Evolutionary conservation across 2,329 filamentous ascomycete species (phyloP).

Genomic region (Fusarium subglutinans): DNA sequence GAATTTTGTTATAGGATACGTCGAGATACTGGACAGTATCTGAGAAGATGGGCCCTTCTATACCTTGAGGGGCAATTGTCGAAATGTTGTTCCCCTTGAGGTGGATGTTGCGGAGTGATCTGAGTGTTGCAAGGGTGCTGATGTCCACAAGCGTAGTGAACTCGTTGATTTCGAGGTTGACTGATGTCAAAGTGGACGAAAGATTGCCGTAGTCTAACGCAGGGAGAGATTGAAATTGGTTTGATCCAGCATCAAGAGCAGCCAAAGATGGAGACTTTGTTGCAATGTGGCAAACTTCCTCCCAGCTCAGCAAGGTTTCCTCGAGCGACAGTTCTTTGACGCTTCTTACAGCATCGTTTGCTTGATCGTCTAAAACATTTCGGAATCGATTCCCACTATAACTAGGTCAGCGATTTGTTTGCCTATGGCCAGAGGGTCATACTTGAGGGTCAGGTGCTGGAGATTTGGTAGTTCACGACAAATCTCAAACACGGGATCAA

Average conservation of each 20-base stretch:
- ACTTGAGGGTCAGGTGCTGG: slow-evolving; percentile 76
- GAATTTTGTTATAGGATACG: slow-evolving; percentile 75
- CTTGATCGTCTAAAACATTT: slow-evolving; percentile 49
- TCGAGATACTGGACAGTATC: slow-evolving; percentile 71
- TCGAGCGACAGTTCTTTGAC: slow-evolving; percentile 72
- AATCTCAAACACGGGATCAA: slow-evolving; percentile 74
- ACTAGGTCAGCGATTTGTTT: slow-evolving; percentile 23
- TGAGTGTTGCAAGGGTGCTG: slow-evolving; percentile 60
- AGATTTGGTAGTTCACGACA: slow-evolving; percentile 75
- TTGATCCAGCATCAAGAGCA: slow-evolving; percentile 63
- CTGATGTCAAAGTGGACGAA: slow-evolving; percentile 63
- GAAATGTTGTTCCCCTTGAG: slow-evolving; percentile 82
- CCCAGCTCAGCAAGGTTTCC: slow-evolving; percentile 73
- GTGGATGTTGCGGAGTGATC: slow-evolving; percentile 66
- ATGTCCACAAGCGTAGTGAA: slow-evolving; percentile 70
- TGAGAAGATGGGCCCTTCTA: slow-evolving; percentile 59
- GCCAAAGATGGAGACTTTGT: slow-evolving; percentile 63
- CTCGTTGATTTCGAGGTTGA: slow-evolving; percentile 78
- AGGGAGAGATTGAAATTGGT: slow-evolving; percentile 65
- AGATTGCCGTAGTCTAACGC: slow-evolving; percentile 52
- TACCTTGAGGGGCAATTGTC: slow-evolving; percentile 45
- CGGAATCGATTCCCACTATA: slow-evolving; percentile 78
- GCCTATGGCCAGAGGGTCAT: slow-evolving; percentile 44
- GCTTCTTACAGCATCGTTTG: slow-evolving; percentile 55
- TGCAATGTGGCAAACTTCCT: slow-evolving; percentile 66